These are phyloP conservation scores for Pneumocystis oryctolagi DNA, from an alignment of 1,139 yeast species.

Conservation along the genomic window DNA sequence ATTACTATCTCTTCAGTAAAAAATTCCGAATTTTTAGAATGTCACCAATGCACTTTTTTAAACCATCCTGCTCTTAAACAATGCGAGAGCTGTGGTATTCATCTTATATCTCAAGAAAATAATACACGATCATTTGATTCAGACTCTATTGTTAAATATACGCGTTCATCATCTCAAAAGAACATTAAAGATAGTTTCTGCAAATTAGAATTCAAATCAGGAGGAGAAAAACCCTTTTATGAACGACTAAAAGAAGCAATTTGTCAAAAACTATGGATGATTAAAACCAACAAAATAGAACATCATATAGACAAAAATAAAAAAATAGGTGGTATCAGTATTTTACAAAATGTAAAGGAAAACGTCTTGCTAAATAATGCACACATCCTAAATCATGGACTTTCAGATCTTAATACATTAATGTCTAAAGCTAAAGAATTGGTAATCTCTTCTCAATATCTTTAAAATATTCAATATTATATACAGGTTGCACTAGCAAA, in stretches of 20 bases:
- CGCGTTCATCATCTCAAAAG: conserved; percentile 16
- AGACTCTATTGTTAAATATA: conserved; percentile 15
- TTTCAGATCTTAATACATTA: conserved; percentile 62
- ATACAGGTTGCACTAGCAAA: conserved; percentile 32
- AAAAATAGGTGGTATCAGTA: conserved; percentile 44
- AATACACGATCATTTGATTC: conserved; percentile 19
- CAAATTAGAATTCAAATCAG: conserved; percentile 1
- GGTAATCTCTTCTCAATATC: conserved; percentile 21
- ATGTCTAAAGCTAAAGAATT: conserved; percentile 69
- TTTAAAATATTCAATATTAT: not conserved
- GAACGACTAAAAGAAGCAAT: not conserved
- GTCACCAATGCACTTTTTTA: conserved; percentile 71
- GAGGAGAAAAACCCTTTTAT: conserved; percentile 4
- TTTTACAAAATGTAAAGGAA: conserved; percentile 48
- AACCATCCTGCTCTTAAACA: conserved; percentile 64
- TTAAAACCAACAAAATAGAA: conserved; percentile 5
- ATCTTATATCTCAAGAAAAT: conserved; percentile 28
- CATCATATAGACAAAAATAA: conserved; percentile 14
- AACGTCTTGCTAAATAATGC: conserved; percentile 46
- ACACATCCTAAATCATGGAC: conserved; percentile 46
- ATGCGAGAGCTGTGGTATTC: conserved; percentile 81
- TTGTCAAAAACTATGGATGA: not conserved
- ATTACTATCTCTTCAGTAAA: not conserved
- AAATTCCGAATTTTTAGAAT: conserved; percentile 30
- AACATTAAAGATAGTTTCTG: conserved; percentile 14